phyloP scores from a whole-genome alignment of 305 asterid species.

The Fraxinus greggii region DNA sequence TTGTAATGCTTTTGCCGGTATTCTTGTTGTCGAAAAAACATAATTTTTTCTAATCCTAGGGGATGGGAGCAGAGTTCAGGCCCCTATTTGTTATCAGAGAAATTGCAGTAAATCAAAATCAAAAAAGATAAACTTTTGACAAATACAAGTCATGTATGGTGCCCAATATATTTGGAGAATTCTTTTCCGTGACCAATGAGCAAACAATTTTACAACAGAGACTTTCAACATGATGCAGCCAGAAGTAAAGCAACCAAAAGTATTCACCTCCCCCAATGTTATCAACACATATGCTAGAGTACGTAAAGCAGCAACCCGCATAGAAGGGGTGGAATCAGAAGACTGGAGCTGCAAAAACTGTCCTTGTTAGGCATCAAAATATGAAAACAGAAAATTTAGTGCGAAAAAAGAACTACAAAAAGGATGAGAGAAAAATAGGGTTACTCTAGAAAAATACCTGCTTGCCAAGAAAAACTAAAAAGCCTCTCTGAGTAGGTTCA shows the following conservation, averaged over 20 bases:
- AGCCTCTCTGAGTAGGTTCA: conserved; percentile 93
- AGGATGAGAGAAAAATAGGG: conserved; percentile 16
- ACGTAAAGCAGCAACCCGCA: conserved; percentile 80
- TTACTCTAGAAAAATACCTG: conserved; percentile 57
- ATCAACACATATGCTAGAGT: conserved; percentile 77
- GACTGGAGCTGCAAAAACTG: conserved; percentile 78
- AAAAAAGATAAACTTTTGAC: neutral
- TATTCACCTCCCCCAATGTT: conserved; percentile 93
- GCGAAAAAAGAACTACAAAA: conserved; percentile 16
- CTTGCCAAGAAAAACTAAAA: conserved; percentile 75
- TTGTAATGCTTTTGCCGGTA: neutral
- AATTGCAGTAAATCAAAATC: conserved; percentile 4
- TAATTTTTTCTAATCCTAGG: neutral
- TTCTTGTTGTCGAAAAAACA: neutral
- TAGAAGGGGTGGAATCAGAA: conserved; percentile 81
- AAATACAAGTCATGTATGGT: neutral
- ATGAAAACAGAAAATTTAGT: conserved; percentile 8
- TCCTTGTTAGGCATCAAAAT: conserved; percentile 26
- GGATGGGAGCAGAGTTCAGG: conserved; percentile 7
- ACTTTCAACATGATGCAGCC: conserved; percentile 23
- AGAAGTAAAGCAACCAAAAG: conserved; percentile 28
- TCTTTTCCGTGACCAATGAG: conserved; percentile 10
- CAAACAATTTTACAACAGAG: conserved; percentile 4
- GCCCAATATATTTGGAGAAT: conserved; percentile 7
- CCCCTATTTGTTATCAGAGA: conserved; percentile 1